phyloP scores from a whole-genome alignment of 2,329 filamentous ascomycete genomes.

The Trichoderma sp. region DNA sequence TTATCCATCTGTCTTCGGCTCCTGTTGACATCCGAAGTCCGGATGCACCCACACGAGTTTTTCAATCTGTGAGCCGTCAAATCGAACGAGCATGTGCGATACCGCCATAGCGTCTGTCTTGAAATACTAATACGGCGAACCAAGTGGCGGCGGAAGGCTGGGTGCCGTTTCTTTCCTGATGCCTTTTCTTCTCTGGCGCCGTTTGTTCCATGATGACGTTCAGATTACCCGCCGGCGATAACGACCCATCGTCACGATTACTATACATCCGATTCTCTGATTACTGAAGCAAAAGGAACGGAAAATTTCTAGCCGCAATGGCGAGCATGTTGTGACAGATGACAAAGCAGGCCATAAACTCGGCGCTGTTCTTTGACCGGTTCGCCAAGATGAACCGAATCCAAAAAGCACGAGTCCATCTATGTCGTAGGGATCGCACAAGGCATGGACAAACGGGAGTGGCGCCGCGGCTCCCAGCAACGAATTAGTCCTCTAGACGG shows the following conservation, averaged over 20 bases:
- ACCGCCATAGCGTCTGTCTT: not conserved
- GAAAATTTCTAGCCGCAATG: not conserved
- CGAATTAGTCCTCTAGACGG: not conserved
- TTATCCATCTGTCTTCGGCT: not conserved
- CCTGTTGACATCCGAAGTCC: constrained; percentile 3
- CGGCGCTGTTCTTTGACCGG: not conserved
- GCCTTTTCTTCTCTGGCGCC: too few species aligned
- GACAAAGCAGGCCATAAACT: not conserved
- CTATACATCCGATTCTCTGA: not conserved
- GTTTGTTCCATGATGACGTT: not conserved
- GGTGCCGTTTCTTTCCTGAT: not conserved
- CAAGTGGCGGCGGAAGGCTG: not conserved
- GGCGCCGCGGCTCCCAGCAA: not conserved
- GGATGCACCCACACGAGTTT: not conserved
- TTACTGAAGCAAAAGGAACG: not conserved
- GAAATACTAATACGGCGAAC: not conserved
- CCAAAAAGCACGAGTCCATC: not conserved
- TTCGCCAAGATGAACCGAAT: not conserved
- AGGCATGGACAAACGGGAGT: not conserved
- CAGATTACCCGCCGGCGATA: not conserved
- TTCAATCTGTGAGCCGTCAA: not conserved
- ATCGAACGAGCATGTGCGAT: not conserved
- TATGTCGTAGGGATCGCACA: not conserved
- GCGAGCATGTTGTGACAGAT: not conserved
- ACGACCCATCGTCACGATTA: not conserved